Evolutionary conservation across 75 land plant genomes (phyloP), one percentile per base, ranked within the genome.

Genomic region (Picea sitchensis): DNA sequence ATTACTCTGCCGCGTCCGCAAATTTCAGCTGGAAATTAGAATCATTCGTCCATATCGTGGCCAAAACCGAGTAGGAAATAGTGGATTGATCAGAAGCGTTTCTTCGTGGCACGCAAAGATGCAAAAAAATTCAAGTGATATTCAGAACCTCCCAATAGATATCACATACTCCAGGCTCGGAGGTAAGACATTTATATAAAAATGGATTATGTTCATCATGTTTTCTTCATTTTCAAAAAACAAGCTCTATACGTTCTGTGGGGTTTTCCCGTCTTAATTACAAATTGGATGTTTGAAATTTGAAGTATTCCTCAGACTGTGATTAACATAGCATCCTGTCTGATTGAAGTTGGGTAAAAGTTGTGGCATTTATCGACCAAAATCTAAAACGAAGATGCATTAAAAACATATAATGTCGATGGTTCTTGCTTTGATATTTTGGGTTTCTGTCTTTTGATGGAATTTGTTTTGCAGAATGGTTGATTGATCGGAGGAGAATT

Each of bases 401-500:
- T 44, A 51, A 51, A 47, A 51, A 51, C 56, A 51, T 2, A 51
- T 6, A 51, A 51, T 71, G 12, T 20, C 1, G n/a, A n/a, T n/a
- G n/a, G n/a, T n/a, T n/a, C 32, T 41, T 51, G 54, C 23, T 47
- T 79, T 81, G 32, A 11, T 4, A 75, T 20, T 44, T 68, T 17
- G 26, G 26, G 67, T 31, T 36, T 75, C 8, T 34, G 68, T 23
- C 23, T 41, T 14, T 36, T 59, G 14, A 60, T 81, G 9, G 13
- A 26, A 7, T 8, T 14, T 65, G 71, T 5, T 56, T 74, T 81
- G 92, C 82, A 92, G 99, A 96, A 81, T 96, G 99, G 99, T 81
- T 96, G 82, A 91, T 94, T 65, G 99, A 96, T 87, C 98, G 99
- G 81, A 92, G 85, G 86, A 85, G 89, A 73, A 90, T 96, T n/a